Conservation (phyloP, 306 rosid species). For the Spatholobus suberectus region DNA sequence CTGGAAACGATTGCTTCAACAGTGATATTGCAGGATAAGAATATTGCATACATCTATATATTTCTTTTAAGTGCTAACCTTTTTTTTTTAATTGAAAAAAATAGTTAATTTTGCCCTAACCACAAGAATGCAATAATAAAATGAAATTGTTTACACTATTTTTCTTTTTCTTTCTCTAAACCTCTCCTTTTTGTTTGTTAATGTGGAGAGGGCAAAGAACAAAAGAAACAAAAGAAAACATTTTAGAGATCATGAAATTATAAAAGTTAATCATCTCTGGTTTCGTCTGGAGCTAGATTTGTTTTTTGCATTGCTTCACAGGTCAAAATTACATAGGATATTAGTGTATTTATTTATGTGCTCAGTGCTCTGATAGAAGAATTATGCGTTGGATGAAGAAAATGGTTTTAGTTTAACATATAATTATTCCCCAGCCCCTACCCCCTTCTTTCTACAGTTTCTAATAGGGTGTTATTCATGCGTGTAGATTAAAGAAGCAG, state of each 20-base stretch:
- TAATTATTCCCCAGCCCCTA: not conserved
- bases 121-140: not conserved
- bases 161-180: not conserved
- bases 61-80: not conserved
- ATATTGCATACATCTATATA: not conserved
- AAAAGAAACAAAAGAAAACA: not conserved
- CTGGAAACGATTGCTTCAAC: not conserved
- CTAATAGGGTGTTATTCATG: constrained; percentile 25
- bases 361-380: not conserved
- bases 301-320: not conserved
- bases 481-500: constrained; percentile 69
- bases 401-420: not conserved
- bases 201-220: not conserved
- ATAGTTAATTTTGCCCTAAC: not conserved
- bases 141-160: not conserved
- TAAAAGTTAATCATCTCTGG: not conserved
- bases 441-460: not conserved
- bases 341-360: not conserved
- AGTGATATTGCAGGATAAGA: not conserved
- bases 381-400: constrained; percentile 12
- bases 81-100: not conserved
- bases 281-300: constrained; percentile 9
- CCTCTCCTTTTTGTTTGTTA: not conserved
- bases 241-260: not conserved
- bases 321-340: not conserved